These are phyloP conservation scores for Paramecium sonneborni DNA, from an alignment of 73 alveolate species.

Conservation along the genomic window DNA sequence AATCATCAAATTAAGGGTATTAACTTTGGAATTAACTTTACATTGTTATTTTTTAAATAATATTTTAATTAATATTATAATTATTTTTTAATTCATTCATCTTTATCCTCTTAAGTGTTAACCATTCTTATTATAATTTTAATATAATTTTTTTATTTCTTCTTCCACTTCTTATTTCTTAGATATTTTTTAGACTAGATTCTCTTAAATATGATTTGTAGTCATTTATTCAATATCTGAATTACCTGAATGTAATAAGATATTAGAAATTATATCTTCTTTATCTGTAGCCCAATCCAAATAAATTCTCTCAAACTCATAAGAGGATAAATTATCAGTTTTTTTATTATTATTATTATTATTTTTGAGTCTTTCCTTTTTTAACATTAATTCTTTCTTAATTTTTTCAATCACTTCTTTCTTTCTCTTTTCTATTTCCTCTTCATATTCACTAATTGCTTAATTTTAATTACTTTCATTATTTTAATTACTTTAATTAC, in stretches of 20 bases:
- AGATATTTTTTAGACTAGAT: not conserved
- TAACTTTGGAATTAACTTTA: not conserved
- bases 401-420: not conserved
- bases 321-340: not conserved
- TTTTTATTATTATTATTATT: not conserved
- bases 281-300: not conserved
- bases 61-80: not conserved
- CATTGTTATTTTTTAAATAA: not conserved
- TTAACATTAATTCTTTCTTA: not conserved
- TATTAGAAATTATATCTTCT: not conserved
- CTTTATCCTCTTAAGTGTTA: too few species aligned
- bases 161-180: not conserved
- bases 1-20: not conserved
- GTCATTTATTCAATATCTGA: not conserved
- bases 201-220: not conserved
- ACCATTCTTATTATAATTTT: too few species aligned
- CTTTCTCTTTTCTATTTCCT: not conserved
- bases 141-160: not conserved
- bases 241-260: not conserved
- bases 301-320: slow-evolving; percentile 18
- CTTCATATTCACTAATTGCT: not conserved
- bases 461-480: too few species aligned
- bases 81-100: too few species aligned
- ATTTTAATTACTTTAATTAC: too few species aligned
- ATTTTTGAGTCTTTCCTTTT: not conserved